Evolutionary conservation across 2,329 filamentous ascomycete genomes (phyloP).

Genomic region (Catunica adiposa): DNA sequence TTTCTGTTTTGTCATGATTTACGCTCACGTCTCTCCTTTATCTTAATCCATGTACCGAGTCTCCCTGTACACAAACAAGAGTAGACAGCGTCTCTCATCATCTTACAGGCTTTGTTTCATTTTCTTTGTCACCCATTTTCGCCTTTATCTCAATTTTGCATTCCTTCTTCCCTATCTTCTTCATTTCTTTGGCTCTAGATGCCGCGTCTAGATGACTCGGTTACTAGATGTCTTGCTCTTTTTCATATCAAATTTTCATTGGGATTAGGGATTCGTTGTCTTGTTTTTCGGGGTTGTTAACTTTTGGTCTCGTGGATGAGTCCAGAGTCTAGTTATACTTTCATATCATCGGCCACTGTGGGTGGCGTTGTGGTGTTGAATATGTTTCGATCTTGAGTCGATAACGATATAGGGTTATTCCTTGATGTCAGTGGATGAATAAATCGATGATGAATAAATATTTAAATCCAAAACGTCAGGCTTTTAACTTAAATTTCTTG

Average conservation of each 20-base stretch:
- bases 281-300: not conserved
- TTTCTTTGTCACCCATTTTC: not conserved
- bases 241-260: slow-evolving; percentile 1
- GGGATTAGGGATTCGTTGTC: slow-evolving; percentile 1
- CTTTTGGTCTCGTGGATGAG: not conserved
- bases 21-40: slow-evolving; percentile 15
- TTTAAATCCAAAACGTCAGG: not conserved
- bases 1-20: slow-evolving; percentile 13
- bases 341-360: slow-evolving; percentile 1
- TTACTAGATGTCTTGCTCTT: not conserved
- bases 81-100: slow-evolving; percentile 14
- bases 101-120: slow-evolving; percentile 7
- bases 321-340: not conserved
- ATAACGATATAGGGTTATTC: not conserved
- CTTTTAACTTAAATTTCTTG: not conserved
- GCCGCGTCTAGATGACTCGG: not conserved
- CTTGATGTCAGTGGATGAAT: slow-evolving; percentile 1
- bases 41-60: slow-evolving; percentile 11
- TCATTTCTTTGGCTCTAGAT: not conserved
- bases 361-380: not conserved
- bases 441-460: slow-evolving; percentile 6
- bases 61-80: slow-evolving; percentile 9
- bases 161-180: not conserved
- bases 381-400: not conserved
- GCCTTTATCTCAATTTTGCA: not conserved